Percentiles rank a stretch among this genome's conserved stretches.
These are phyloP conservation scores for Helicostylum pulchrum DNA, from an alignment of 192 early-diverging fungal genomes.

Conservation along the genomic window DNA sequence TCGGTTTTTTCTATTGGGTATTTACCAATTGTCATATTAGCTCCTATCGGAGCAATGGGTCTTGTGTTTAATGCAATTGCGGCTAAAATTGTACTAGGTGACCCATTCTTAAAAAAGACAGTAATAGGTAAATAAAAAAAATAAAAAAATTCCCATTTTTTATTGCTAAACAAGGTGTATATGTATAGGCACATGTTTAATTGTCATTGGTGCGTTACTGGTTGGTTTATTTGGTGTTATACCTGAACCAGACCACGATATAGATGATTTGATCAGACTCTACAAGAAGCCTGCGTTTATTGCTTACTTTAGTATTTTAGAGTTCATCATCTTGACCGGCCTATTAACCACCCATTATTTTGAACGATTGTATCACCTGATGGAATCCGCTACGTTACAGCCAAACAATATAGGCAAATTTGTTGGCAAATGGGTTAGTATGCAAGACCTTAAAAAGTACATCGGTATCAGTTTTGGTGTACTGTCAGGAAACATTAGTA, in stretches of 20 bases:
- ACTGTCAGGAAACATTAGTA: constrained; percentile 66
- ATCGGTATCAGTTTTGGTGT: constrained; percentile 55
- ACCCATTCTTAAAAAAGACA: constrained; percentile 60
- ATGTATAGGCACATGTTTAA: constrained; percentile 59
- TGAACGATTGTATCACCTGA: constrained; percentile 25
- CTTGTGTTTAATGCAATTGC: constrained; percentile 77
- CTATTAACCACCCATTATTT: constrained; percentile 45
- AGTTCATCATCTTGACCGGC: constrained; percentile 45
- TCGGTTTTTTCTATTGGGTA: constrained; percentile 72
- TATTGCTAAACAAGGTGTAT: background rate
- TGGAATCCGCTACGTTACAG: constrained; percentile 11
- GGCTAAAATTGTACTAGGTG: constrained; percentile 59
- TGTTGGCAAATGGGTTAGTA: constrained; percentile 15
- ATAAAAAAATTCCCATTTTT: background rate
- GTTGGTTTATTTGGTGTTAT: constrained; percentile 75
- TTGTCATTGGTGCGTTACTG: constrained; percentile 59
- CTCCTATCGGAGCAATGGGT: constrained; percentile 70
- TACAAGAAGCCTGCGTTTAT: constrained; percentile 68
- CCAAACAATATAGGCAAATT: constrained; percentile 35
- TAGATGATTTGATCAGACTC: constrained; percentile 61
- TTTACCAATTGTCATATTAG: constrained; percentile 73
- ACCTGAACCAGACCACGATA: constrained; percentile 65
- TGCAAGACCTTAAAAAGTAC: constrained; percentile 23
- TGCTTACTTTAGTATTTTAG: constrained; percentile 57
- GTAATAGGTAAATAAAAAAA: constrained; percentile 39